Conservation (phyloP, 1,139 yeast species). For the Meyerozyma elateridarum region DNA sequence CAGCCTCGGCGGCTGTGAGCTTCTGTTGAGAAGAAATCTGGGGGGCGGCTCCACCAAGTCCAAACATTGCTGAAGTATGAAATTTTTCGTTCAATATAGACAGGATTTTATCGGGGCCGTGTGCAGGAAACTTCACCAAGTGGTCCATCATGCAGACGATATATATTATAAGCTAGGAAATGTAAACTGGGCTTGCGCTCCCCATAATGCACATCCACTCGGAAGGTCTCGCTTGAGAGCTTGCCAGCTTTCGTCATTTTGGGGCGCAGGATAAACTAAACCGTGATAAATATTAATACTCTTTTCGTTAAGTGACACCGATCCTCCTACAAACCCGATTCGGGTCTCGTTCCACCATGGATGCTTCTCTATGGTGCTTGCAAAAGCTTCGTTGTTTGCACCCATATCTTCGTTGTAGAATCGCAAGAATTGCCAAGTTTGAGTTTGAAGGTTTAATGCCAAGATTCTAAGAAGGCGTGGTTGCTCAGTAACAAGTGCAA, state of each 20-base stretch:
- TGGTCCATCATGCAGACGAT: not conserved
- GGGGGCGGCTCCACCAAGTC: slow-evolving; percentile 79
- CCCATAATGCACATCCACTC: slow-evolving; percentile 24
- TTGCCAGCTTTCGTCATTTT: slow-evolving; percentile 23
- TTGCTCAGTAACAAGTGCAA: slow-evolving; percentile 24
- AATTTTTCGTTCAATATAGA: not conserved
- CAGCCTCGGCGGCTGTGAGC: slow-evolving; percentile 77
- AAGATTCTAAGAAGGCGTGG: slow-evolving; percentile 30
- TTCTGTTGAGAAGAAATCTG: slow-evolving; percentile 71
- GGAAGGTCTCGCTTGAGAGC: slow-evolving; percentile 19
- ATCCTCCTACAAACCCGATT: slow-evolving; percentile 29
- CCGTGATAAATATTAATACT: slow-evolving; percentile 39
- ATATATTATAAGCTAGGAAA: slow-evolving; percentile 26
- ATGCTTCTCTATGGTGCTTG: slow-evolving; percentile 19
- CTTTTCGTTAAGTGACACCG: slow-evolving; percentile 32
- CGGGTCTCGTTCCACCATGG: slow-evolving; percentile 28
- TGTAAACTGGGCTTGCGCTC: slow-evolving; percentile 33
- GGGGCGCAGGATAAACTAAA: slow-evolving; percentile 28
- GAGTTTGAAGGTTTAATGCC: slow-evolving; percentile 37
- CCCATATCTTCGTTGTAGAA: slow-evolving; percentile 25
- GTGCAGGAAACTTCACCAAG: too few species aligned
- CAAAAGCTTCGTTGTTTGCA: slow-evolving; percentile 19
- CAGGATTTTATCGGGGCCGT: not conserved
- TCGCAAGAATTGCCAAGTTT: slow-evolving; percentile 39
- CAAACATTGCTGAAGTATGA: slow-evolving; percentile 45